phyloP scores from a whole-genome alignment of 768 basidiomycete genomes.

The Psilocybe tampanensis region DNA sequence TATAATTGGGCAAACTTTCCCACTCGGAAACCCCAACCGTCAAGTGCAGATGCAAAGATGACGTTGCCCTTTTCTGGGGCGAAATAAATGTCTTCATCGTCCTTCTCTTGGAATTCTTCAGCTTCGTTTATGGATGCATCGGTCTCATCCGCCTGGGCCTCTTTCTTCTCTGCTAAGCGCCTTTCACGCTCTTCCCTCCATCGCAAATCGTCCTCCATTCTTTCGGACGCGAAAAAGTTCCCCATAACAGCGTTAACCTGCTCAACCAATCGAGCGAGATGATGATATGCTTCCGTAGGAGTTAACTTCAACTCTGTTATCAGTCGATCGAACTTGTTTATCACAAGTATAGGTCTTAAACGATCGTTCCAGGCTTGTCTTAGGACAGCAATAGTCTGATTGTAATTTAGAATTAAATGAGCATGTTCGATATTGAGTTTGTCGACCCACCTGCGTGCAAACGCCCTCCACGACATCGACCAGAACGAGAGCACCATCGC shows the following conservation, averaged over 20 bases:
- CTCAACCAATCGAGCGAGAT: slow-evolving; percentile 90
- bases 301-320: slow-evolving; percentile 92
- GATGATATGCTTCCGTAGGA: slow-evolving; percentile 92
- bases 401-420: not conserved
- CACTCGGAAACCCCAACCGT: slow-evolving; percentile 97
- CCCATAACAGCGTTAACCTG: slow-evolving; percentile 99
- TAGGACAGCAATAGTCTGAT: slow-evolving; percentile 90
- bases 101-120: slow-evolving; percentile 88
- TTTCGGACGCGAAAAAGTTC: slow-evolving; percentile 86
- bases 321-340: slow-evolving; percentile 95
- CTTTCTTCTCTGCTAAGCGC: slow-evolving; percentile 76
- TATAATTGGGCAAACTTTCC: slow-evolving; percentile 94
- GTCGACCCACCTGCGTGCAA: slow-evolving; percentile 81
- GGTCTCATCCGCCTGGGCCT: slow-evolving; percentile 64
- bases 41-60: slow-evolving; percentile 92
- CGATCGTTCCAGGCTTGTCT: slow-evolving; percentile 93
- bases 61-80: slow-evolving; percentile 96
- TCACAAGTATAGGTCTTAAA: slow-evolving; percentile 88
- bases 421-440: not conserved
- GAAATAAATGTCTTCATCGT: slow-evolving; percentile 98
- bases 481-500: slow-evolving; percentile 93
- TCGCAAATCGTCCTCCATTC: slow-evolving; percentile 95
- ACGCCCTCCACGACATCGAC: slow-evolving; percentile 99
- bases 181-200: slow-evolving; percentile 94
- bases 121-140: slow-evolving; percentile 60